These are phyloP conservation scores for Dactylellina sp. DNA, from an alignment of 2,329 filamentous ascomycete genomes.

Conservation along the genomic window DNA sequence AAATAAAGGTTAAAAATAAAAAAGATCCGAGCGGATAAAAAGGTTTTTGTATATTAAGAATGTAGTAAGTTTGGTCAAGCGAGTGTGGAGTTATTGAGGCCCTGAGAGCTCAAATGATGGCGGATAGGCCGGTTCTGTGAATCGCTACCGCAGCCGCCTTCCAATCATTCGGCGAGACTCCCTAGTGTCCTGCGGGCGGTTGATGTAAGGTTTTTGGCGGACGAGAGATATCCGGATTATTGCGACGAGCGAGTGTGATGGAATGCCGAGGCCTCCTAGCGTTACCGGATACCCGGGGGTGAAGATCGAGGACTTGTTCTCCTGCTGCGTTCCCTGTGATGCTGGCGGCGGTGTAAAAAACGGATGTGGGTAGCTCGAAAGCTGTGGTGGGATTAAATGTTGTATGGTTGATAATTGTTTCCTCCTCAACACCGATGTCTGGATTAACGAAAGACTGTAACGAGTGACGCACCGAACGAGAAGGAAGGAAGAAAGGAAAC, in stretches of 20 bases:
- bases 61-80: slow-evolving; percentile 39
- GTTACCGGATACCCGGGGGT: slow-evolving; percentile 52
- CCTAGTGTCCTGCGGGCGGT: slow-evolving; percentile 39
- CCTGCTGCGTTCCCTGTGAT: slow-evolving; percentile 11
- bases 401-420: slow-evolving; percentile 42
- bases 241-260: slow-evolving; percentile 53
- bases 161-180: slow-evolving; percentile 42
- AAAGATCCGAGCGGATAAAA: slow-evolving; percentile 1
- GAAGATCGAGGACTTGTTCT: slow-evolving; percentile 27
- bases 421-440: slow-evolving; percentile 55
- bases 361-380: slow-evolving; percentile 55
- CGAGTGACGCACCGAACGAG: slow-evolving; percentile 55
- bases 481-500: slow-evolving; percentile 47
- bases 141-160: slow-evolving; percentile 46
- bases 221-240: slow-evolving; percentile 50
- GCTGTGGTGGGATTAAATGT: slow-evolving; percentile 42
- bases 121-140: slow-evolving; percentile 50
- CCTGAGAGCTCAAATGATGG: slow-evolving; percentile 38
- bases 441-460: slow-evolving; percentile 57
- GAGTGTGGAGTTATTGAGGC: slow-evolving; percentile 49
- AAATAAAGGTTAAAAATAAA: slow-evolving; percentile 9
- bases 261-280: slow-evolving; percentile 56
- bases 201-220: slow-evolving; percentile 22
- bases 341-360: slow-evolving; percentile 31
- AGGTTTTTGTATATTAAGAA: slow-evolving; percentile 31